phyloP scores from a whole-genome alignment of 257 asterid species.

The Striga asiatica region DNA sequence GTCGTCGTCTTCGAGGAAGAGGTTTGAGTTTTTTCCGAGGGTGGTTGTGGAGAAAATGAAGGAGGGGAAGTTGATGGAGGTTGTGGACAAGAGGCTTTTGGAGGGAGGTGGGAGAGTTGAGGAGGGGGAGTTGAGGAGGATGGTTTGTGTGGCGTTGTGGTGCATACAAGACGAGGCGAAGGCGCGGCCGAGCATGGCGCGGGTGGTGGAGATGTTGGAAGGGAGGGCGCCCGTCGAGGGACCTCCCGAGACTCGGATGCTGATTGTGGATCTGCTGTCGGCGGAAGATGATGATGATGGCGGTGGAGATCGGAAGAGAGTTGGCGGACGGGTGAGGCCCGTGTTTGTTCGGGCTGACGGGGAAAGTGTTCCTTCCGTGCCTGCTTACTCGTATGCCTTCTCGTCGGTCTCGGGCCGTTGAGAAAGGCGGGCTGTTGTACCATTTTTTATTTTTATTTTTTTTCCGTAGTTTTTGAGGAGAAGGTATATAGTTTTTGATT shows the following conservation, averaged over 20 bases:
- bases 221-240: conserved; percentile 41
- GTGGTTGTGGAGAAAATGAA: conserved; percentile 48
- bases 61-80: conserved; percentile 47
- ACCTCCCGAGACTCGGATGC: conserved; percentile 44
- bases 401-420: conserved; percentile 26
- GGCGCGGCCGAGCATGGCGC: conserved; percentile 56
- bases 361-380: conserved; percentile 23
- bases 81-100: conserved; percentile 46
- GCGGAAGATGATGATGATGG: conserved; percentile 6
- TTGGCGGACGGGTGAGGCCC: conserved; percentile 3
- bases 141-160: conserved; percentile 55
- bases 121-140: conserved; percentile 33
- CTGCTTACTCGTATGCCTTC: conserved; percentile 27
- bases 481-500: too few species aligned
- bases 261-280: conserved; percentile 35
- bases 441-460: too few species aligned
- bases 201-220: conserved; percentile 76
- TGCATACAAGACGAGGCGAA: conserved; percentile 60
- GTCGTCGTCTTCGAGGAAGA: conserved; percentile 23
- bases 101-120: conserved; percentile 20
- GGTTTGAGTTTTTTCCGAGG: conserved; percentile 42
- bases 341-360: conserved; percentile 22
- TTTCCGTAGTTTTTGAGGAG: too few species aligned
- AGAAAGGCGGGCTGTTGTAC: too few species aligned
- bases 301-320: neutral